Conservation (phyloP, 2,329 filamentous ascomycete species). For the Neonectria magnoliae region DNA sequence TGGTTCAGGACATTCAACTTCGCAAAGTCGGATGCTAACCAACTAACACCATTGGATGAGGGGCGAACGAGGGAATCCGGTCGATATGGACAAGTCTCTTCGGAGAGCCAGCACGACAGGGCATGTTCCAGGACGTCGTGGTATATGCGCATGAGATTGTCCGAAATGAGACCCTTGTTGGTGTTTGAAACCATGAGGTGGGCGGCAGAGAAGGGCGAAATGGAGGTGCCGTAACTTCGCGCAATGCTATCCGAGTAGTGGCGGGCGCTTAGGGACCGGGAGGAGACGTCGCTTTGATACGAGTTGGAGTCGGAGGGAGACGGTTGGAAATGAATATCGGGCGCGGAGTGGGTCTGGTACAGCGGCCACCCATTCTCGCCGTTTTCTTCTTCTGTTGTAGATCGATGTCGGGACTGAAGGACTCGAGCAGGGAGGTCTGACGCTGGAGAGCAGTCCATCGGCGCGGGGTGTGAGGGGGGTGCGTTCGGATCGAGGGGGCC, state of each 20-base stretch:
- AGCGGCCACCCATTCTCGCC: conserved; percentile 41
- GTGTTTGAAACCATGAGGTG: conserved; percentile 41
- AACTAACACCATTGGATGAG: conserved; percentile 42
- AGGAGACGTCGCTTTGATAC: conserved; percentile 41
- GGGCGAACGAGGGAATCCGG: conserved; percentile 32
- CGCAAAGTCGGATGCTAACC: conserved; percentile 41
- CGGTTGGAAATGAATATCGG: conserved; percentile 38
- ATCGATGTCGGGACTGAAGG: conserved; percentile 27
- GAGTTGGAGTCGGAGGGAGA: conserved; percentile 42
- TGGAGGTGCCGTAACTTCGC: conserved; percentile 39
- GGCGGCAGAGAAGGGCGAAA: conserved; percentile 41
- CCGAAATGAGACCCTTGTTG: conserved; percentile 42
- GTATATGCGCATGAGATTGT: conserved; percentile 53
- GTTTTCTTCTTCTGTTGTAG: conserved; percentile 38
- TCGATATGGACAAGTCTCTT: conserved; percentile 62
- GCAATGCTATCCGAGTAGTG: conserved; percentile 40
- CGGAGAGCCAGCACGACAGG: conserved; percentile 63
- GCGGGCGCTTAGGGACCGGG: conserved; percentile 38
- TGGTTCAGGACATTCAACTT: conserved; percentile 39
- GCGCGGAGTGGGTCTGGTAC: conserved; percentile 38
- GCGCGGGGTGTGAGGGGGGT: conserved; percentile 31
- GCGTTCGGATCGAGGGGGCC: conserved; percentile 31
- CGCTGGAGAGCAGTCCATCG: conserved; percentile 36
- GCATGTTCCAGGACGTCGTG: conserved; percentile 65
- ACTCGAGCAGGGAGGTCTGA: conserved; percentile 33